Percentiles rank a stretch among this genome's conserved stretches.
Evolutionary conservation across 1,139 yeast genomes (phyloP).

Genomic region (Geotrichum fermentans): DNA sequence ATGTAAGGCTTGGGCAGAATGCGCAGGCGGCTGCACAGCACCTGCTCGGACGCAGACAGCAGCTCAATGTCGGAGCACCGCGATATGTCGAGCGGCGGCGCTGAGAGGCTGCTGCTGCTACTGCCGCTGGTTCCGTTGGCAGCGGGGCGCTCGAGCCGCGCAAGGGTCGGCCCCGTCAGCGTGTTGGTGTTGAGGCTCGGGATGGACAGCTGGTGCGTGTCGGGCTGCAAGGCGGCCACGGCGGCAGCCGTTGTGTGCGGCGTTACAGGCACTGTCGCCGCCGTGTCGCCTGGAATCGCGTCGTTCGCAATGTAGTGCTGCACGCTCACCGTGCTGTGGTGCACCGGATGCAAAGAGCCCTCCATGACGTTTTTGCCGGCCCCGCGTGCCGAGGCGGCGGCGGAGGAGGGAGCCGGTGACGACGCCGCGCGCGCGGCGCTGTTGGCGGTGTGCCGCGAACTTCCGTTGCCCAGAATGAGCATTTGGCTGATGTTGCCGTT

Average conservation of each 20-base stretch:
- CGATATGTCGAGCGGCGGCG: slow-evolving; percentile 57
- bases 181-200: slow-evolving; percentile 20
- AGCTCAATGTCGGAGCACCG: slow-evolving; percentile 80
- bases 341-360: slow-evolving; percentile 16
- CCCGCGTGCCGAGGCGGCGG: not conserved
- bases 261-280: slow-evolving; percentile 1
- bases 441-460: slow-evolving; percentile 20
- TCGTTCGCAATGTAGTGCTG: slow-evolving; percentile 14
- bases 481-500: slow-evolving; percentile 14
- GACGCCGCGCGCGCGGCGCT: slow-evolving; percentile 9
- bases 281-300: not conserved
- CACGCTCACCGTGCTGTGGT: slow-evolving; percentile 13
- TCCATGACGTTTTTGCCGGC: slow-evolving; percentile 7
- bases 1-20: slow-evolving; percentile 89
- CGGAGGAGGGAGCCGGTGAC: not conserved
- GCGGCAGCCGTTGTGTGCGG: slow-evolving; percentile 19
- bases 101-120: slow-evolving; percentile 32
- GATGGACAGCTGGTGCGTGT: slow-evolving; percentile 11
- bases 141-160: slow-evolving; percentile 14
- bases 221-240: slow-evolving; percentile 7
- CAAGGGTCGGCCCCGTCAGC: slow-evolving; percentile 19
- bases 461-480: slow-evolving; percentile 10
- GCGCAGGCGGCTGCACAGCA: slow-evolving; percentile 74
- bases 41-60: slow-evolving; percentile 79
- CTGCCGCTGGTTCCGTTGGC: no score